Evolutionary conservation across 768 basidiomycete species (phyloP), one percentile per base, ranked within the genome.

Genomic region (Hypholoma sublateritium): DNA sequence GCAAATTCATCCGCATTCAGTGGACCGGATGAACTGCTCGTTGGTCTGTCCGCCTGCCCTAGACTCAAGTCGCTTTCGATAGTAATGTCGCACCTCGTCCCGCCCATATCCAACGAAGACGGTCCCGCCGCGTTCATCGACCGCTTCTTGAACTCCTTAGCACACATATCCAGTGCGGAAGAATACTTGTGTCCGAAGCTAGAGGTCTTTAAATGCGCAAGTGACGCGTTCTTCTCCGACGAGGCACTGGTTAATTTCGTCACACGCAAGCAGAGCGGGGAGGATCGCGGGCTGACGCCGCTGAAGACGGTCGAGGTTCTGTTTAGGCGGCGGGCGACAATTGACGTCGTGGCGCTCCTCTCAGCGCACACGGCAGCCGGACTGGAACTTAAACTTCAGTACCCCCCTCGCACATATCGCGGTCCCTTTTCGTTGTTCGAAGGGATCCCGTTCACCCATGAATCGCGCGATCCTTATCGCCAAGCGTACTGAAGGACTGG

Each of bases 381-480:
- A 11, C 43, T 53, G 6, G 24, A 41, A 13, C 43, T 53, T 11
- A 43, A 34, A 5, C 42, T 53, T 16, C 17, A 36, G 19, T 53
- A 53, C 21, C 53, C 53, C 8, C 53, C 53, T 53, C 53, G 43
- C 19, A 35, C 25, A 6, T 53, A 53, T 36, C 21, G 53, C 6
- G 43, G 42, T 21, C 53, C 53, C 1, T 53, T 53, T 36, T 53
- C 53, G 3, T 19, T 41, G 19, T 53, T 28, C 19, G 51, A 52
- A 7, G 51, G 51, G 11, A 16, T 42, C 13, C 39, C 51, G n/a
- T 41, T 17, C 6, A 12, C 25, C 3, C 28, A 32, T 32, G 9
- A n/a, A 1, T 24, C 16, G 13, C 7, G 25, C 4, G 51, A 52
- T 12, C 41, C 51, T 19, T 52, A 52, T 19, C 17, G 28, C 28